phyloP scores from a whole-genome alignment of 768 basidiomycete genomes.

The Cystofilobasidium bisporidii region DNA sequence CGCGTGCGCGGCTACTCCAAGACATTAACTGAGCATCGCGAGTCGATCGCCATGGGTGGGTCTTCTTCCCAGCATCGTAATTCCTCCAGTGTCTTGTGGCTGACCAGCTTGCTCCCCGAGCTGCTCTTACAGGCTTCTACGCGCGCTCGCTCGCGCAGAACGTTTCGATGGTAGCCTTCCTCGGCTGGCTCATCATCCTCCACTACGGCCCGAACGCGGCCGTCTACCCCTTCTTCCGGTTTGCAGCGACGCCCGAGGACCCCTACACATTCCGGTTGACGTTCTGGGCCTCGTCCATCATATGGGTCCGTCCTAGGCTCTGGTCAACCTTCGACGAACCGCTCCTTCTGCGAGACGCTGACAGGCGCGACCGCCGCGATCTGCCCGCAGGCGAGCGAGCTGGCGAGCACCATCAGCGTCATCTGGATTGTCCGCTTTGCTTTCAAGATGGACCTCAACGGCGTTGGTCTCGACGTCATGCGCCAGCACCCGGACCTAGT shows the following conservation, averaged over 20 bases:
- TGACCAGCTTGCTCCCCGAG: no score
- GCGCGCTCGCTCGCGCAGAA: constrained; percentile 43
- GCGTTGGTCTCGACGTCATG: constrained; percentile 42
- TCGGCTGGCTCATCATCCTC: constrained; percentile 42
- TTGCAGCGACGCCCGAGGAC: constrained; percentile 35
- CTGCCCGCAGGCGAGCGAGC: constrained; percentile 38
- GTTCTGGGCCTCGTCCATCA: constrained; percentile 40
- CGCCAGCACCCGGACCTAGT: constrained; percentile 41
- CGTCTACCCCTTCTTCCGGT: constrained; percentile 45
- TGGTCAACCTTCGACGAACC: neutral
- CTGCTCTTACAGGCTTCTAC: constrained; percentile 39
- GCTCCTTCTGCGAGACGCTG: neutral
- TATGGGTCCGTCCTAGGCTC: constrained; percentile 36
- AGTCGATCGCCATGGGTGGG: constrained; percentile 37
- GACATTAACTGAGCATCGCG: constrained; percentile 41
- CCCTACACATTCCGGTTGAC: constrained; percentile 45
- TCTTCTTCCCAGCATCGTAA: no score
- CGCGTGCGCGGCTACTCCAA: constrained; percentile 38
- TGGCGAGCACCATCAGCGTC: constrained; percentile 41
- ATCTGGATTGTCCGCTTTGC: constrained; percentile 36
- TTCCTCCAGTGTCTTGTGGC: no score
- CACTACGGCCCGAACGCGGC: constrained; percentile 43
- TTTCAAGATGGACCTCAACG: constrained; percentile 40
- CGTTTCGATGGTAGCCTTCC: constrained; percentile 34
- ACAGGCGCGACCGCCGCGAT: neutral